Evolutionary conservation across 164 flowering plant genomes (phyloP).

Genomic region (Liriodendron chinense): DNA sequence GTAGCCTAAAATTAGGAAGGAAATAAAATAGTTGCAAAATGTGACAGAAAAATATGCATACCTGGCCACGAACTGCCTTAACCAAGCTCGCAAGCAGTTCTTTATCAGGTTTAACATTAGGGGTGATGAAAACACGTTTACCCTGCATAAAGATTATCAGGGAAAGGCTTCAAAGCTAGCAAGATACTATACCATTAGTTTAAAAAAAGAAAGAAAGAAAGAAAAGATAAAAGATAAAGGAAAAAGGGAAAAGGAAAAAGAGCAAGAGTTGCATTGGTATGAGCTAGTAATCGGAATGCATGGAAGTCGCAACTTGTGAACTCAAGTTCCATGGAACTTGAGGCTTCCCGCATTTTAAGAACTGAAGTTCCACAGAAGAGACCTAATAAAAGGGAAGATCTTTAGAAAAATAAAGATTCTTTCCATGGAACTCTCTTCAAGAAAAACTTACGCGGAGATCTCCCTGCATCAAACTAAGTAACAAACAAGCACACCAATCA

Average conservation of each 20-base stretch:
- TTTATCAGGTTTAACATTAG: slow-evolving; percentile 71
- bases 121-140: slow-evolving; percentile 68
- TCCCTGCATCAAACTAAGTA: no score
- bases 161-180: no score
- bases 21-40: not conserved
- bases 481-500: not conserved
- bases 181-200: no score
- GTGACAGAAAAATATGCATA: slow-evolving; percentile 16
- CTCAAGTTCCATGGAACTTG: no score
- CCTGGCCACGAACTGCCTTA: slow-evolving; percentile 86
- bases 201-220: not conserved
- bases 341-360: not conserved
- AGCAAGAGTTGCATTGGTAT: not conserved
- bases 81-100: slow-evolving; percentile 65
- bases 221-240: not conserved
- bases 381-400: not conserved
- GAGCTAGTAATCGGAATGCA: not conserved
- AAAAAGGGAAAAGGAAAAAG: not conserved
- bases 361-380: not conserved
- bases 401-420: not conserved
- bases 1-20: not conserved
- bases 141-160: slow-evolving; percentile 44
- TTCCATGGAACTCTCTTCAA: not conserved
- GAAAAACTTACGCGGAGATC: no score
- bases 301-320: no score